phyloP scores from a whole-genome alignment of 805 yeast species.

The Saturnispora mendoncae region DNA sequence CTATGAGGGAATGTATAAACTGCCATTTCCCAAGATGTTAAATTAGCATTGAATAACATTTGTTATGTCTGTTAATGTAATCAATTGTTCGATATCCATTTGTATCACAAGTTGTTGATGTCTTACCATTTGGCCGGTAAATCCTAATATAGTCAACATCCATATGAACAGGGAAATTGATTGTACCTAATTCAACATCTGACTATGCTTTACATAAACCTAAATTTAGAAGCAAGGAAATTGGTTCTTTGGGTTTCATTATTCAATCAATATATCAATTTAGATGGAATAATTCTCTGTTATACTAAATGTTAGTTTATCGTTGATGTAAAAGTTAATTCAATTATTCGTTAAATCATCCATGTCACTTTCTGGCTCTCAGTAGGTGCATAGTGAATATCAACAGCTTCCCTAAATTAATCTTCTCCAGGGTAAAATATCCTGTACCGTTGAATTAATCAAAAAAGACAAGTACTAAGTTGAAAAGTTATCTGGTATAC shows the following conservation, averaged over 20 bases:
- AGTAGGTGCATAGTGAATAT: conserved; percentile 71
- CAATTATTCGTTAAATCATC: conserved; percentile 23
- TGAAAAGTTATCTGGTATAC: conserved; percentile 46
- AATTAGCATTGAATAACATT: conserved; percentile 31
- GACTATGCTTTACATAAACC: conserved; percentile 60
- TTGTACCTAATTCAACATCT: conserved; percentile 29
- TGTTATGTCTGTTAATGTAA: conserved; percentile 28
- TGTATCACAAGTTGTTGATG: conserved; percentile 33
- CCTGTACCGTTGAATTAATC: conserved; percentile 76
- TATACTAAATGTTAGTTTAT: conserved; percentile 24
- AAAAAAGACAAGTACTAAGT: conserved; percentile 64
- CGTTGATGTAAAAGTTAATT: conserved; percentile 30
- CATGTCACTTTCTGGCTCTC: conserved; percentile 51
- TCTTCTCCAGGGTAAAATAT: conserved; percentile 76
- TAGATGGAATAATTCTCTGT: conserved; percentile 31
- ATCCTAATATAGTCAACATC: conserved; percentile 34
- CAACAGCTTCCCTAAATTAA: conserved; percentile 72
- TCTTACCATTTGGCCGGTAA: conserved; percentile 30
- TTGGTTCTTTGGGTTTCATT: conserved; percentile 71
- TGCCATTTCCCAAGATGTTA: conserved; percentile 32
- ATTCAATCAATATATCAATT: conserved; percentile 59
- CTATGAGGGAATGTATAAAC: conserved; percentile 29
- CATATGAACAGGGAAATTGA: conserved; percentile 31
- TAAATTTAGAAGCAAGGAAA: conserved; percentile 70
- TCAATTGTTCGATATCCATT: conserved; percentile 30